phyloP scores from a whole-genome alignment of 805 yeast species.

The Metschnikowia chrysomelidarum region DNA sequence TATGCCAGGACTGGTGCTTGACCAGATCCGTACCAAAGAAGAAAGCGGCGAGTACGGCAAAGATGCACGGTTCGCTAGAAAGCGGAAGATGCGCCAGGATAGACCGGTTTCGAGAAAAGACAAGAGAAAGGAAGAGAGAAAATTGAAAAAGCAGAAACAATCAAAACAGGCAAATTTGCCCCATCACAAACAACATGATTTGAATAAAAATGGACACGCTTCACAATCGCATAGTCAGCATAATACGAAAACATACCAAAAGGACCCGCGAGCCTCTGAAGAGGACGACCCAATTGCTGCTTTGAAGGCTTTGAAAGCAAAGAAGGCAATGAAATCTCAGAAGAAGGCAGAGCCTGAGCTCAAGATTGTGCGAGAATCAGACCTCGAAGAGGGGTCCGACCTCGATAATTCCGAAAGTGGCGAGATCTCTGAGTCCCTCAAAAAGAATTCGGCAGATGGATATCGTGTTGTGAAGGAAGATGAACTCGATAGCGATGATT shows the following conservation, averaged over 20 bases:
- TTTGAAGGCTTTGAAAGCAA: slow-evolving; percentile 19
- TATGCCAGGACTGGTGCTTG: slow-evolving; percentile 53
- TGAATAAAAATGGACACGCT: no score
- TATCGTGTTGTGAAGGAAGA: slow-evolving; percentile 18
- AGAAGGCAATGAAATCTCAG: slow-evolving; percentile 7
- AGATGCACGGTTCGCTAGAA: slow-evolving; percentile 25
- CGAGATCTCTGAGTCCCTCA: slow-evolving; percentile 3
- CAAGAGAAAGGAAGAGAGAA: slow-evolving; percentile 34
- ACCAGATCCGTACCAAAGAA: slow-evolving; percentile 45
- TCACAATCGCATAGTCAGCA: no score
- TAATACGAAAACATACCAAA: not conserved
- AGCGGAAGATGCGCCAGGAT: slow-evolving; percentile 24
- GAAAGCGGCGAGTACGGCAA: slow-evolving; percentile 45
- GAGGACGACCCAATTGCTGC: slow-evolving; percentile 17
- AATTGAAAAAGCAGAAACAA: slow-evolving; percentile 30
- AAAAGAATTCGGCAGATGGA: not conserved
- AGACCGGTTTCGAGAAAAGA: slow-evolving; percentile 30
- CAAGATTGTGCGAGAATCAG: slow-evolving; percentile 6
- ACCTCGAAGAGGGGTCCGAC: slow-evolving; percentile 7
- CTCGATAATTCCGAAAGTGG: slow-evolving; percentile 8
- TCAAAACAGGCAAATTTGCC: not conserved
- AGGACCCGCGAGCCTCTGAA: slow-evolving; percentile 18
- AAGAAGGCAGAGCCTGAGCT: slow-evolving; percentile 8
- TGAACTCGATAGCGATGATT: slow-evolving; percentile 20
- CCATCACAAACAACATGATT: slow-evolving; percentile 1